Evolutionary conservation across 768 basidiomycete genomes (phyloP).

Genomic region (Podaxis carcinomalis): DNA sequence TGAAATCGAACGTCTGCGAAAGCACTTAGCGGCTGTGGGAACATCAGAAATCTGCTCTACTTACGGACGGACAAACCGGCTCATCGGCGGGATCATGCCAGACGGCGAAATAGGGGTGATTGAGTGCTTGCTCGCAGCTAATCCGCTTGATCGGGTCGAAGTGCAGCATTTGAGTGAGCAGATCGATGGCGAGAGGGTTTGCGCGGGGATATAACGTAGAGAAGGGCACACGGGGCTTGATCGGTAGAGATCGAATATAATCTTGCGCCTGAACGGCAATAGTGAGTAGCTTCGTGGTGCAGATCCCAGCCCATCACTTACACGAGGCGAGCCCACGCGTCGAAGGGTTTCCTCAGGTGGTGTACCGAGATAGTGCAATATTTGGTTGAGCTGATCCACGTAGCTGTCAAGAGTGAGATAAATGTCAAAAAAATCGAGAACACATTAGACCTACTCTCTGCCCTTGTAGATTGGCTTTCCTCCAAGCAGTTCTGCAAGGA

Average conservation of each 20-base stretch:
- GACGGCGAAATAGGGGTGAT: constrained; percentile 91
- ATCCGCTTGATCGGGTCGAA: constrained; percentile 97
- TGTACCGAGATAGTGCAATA: constrained; percentile 96
- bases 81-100: constrained; percentile 99
- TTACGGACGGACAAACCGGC: constrained; percentile 75
- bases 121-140: constrained; percentile 91
- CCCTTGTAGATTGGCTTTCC: constrained; percentile 98
- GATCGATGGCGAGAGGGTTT: constrained; percentile 90
- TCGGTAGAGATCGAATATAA: constrained; percentile 96
- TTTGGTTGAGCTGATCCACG: constrained; percentile 97
- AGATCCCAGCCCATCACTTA: constrained; percentile 29
- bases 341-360: constrained; percentile 95
- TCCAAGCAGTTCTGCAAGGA: constrained; percentile 86
- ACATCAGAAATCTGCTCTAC: constrained; percentile 14
- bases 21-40: background rate
- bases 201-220: constrained; percentile 89
- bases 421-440: background rate
- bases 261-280: constrained; percentile 72
- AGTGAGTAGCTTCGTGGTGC: background rate
- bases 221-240: constrained; percentile 93
- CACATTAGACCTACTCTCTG: constrained; percentile 64
- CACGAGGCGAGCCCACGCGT: constrained; percentile 92
- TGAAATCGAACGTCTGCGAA: constrained; percentile 85
- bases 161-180: constrained; percentile 85
- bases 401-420: constrained; percentile 49